A percentile compares a stretch with the other conserved stretches of the same genome.
Evolutionary conservation across 2,329 filamentous ascomycete genomes (phyloP).

Genomic region (Aspergillus fijiensis): DNA sequence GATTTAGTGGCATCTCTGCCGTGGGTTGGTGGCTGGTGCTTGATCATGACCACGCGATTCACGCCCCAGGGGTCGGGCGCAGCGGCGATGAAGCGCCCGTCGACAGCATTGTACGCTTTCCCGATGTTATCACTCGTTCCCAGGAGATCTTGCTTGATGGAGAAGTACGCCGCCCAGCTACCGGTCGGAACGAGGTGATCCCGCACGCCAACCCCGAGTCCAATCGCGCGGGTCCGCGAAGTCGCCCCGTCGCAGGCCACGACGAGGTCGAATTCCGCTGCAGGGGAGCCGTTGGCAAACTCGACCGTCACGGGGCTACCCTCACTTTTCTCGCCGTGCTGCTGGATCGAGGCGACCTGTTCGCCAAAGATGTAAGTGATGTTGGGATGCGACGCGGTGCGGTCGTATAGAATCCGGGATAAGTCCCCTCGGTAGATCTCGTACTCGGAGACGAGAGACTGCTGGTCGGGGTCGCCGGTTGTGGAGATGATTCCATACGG

Average conservation of each 20-base stretch:
- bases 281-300: not conserved
- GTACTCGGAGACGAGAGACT: not conserved
- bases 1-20: not conserved
- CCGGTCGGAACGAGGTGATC: not conserved
- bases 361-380: slow-evolving; percentile 4
- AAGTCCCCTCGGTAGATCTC: slow-evolving; percentile 1
- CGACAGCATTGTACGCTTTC: not conserved
- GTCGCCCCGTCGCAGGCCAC: not conserved
- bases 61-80: not conserved
- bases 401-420: not conserved
- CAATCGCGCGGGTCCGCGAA: slow-evolving; percentile 1
- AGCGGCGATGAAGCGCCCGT: not conserved
- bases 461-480: not conserved
- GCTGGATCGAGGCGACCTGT: slow-evolving; percentile 2
- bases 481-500: not conserved
- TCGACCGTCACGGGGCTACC: not conserved
- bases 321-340: not conserved
- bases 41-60: not conserved
- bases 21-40: not conserved
- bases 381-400: not conserved
- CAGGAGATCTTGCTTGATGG: not conserved
- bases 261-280: not conserved
- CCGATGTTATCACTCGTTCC: not conserved
- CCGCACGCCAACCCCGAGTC: not conserved
- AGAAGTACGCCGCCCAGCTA: not conserved